Base-by-base conservation (phyloP, 208 protist species). In the Crithidia bombi region DNA sequence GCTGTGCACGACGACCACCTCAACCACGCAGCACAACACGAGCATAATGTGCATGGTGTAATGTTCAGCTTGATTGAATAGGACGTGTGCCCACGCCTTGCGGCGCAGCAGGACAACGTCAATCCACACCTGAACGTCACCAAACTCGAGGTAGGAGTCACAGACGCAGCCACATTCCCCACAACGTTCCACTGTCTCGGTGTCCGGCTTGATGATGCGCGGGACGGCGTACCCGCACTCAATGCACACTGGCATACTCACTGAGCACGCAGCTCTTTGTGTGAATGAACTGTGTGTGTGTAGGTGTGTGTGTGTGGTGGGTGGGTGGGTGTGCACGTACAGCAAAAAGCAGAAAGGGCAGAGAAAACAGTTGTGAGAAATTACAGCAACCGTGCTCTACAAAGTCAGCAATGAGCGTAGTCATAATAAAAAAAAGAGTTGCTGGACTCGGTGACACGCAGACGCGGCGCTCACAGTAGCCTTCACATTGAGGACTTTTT, bases 131-230 rank as follows among this genome's bases (percentile, higher is more conserved):
- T 94, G 91, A 35, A 88, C 75, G 26, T 73, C 61, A 41, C 81
- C 73, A 39, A 93, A 94, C 69, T 96, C 88, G 67, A 83, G 87
- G 68, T 92, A 96, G 5, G 65, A 73, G 65, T 96, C 91, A 47
- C 79, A 87, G 25, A 76, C 69, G 12, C 56, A 58, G 14, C 81
- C 87, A 49, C 91, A 96, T 26, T 59, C 26, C 0, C 67, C 55
- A 68, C 89, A 96, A n/a, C 82, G 81, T 50, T 93, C 87, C 12
- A 96, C 85, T 23, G 84, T 83, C 26, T 87, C 68, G 11, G 81
- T 93, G 44, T 96, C 81, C 0, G 85, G 79, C 19, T 87, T 83
- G 55, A 96, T 81, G 75, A 94, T 79, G 35, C 79, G 69, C 21
- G 41, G 61, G 25, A 91, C 73, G 50, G 61, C 62, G 43, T 55